A percentile compares a stretch with the other conserved stretches of the same genome.
phyloP scores from a whole-genome alignment of 75 land plant species.

The Sequoiadendron giganteum region DNA sequence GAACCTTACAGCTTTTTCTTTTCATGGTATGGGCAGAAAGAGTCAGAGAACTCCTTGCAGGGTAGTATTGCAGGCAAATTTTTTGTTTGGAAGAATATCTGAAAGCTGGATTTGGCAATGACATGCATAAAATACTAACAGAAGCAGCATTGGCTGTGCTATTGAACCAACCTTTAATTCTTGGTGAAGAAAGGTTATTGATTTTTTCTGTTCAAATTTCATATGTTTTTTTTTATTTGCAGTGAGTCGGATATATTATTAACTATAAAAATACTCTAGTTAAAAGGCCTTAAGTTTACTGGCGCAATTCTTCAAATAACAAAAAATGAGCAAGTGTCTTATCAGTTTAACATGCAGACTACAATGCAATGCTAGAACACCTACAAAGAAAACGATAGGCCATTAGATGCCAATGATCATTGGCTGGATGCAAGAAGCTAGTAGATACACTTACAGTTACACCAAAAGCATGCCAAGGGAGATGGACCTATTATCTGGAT shows the following conservation, averaged over 20 bases:
- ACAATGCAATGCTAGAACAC: neutral
- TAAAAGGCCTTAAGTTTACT: neutral
- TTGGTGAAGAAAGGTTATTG: slow-evolving; percentile 79
- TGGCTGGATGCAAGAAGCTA: neutral
- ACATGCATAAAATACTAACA: slow-evolving; percentile 87
- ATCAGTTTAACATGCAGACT: neutral
- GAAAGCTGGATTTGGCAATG: slow-evolving; percentile 93
- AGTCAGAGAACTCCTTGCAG: slow-evolving; percentile 56
- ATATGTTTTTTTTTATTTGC: neutral
- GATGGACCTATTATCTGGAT: neutral
- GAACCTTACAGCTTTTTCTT: neutral
- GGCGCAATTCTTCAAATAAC: neutral
- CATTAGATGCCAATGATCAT: neutral
- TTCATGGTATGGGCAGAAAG: slow-evolving; percentile 57
- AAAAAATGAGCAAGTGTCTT: neutral
- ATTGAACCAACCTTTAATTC: slow-evolving; percentile 83
- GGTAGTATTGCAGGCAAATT: slow-evolving; percentile 79
- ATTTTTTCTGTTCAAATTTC: slow-evolving; percentile 32
- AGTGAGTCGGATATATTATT: neutral
- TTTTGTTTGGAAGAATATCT: slow-evolving; percentile 73
- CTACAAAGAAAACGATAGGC: neutral
- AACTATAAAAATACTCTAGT: neutral
- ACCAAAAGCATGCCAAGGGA: neutral
- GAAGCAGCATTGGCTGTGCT: slow-evolving; percentile 76
- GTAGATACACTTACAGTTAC: neutral